phyloP scores from a whole-genome alignment of 176 grass and related monocot species.

The Zea mays region DNA sequence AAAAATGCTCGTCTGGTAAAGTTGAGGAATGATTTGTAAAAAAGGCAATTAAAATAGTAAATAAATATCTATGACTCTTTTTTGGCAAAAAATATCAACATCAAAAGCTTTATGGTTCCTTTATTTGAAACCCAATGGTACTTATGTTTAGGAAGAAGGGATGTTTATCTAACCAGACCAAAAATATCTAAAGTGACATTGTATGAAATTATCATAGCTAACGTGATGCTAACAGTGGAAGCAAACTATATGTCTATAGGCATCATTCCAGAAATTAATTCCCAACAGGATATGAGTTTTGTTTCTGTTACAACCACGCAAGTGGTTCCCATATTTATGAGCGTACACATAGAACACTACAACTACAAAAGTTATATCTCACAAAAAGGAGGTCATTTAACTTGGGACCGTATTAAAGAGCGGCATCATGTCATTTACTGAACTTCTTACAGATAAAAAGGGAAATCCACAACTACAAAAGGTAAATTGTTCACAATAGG shows the following conservation, averaged over 20 bases:
- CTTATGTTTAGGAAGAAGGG: too few species aligned
- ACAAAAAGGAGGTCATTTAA: neutral
- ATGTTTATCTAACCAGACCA: too few species aligned
- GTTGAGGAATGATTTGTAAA: too few species aligned
- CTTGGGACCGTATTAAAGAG: neutral
- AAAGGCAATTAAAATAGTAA: too few species aligned
- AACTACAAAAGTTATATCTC: slow-evolving; percentile 13
- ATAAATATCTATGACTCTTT: too few species aligned
- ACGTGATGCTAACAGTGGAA: neutral
- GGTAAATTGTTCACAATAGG: slow-evolving; percentile 12
- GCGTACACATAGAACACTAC: neutral
- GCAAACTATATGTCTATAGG: neutral
- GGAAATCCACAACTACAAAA: neutral
- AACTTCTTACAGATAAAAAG: neutral
- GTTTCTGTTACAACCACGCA: neutral
- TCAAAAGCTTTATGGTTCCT: too few species aligned
- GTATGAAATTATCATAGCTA: neutral
- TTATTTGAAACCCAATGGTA: neutral
- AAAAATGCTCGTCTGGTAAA: too few species aligned
- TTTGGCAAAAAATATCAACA: too few species aligned
- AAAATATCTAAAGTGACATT: too few species aligned
- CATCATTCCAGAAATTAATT: neutral
- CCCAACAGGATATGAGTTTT: neutral
- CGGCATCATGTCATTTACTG: neutral
- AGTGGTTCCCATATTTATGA: slow-evolving; percentile 4